Evolutionary conservation across 805 yeast species (phyloP).

Genomic region (Maudiozyma turicensis): DNA sequence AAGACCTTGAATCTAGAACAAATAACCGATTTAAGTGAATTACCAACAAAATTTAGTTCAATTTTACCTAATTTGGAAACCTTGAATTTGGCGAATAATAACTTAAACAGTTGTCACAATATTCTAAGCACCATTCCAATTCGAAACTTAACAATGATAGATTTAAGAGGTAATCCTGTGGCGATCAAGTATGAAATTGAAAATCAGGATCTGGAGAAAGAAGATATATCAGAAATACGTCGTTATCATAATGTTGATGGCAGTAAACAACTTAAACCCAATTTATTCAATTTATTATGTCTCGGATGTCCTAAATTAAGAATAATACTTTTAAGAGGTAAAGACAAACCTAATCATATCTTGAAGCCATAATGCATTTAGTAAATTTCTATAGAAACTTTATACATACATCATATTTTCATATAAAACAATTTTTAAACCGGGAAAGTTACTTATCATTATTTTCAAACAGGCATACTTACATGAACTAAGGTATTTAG

Average conservation of each 20-base stretch:
- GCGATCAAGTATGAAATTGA: constrained; percentile 2
- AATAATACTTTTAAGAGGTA: constrained; percentile 1
- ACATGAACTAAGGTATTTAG: too few relatives aligned
- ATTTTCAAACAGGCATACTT: too few relatives aligned
- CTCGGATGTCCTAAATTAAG: not conserved
- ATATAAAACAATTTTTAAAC: too few relatives aligned
- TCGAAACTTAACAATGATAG: not conserved
- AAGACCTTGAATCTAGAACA: constrained; percentile 7
- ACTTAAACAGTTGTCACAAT: constrained; percentile 10
- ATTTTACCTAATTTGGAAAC: constrained; percentile 14
- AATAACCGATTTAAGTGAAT: constrained; percentile 7
- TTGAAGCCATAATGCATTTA: not conserved
- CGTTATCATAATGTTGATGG: not conserved
- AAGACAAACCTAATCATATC: not conserved
- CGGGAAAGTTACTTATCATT: too few relatives aligned
- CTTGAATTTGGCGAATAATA: constrained; percentile 14
- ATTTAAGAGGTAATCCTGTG: constrained; percentile 4
- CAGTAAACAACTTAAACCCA: not conserved
- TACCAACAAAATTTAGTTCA: constrained; percentile 7
- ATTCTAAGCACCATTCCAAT: constrained; percentile 10
- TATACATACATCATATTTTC: not conserved
- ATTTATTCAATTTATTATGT: not conserved
- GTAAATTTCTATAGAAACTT: not conserved
- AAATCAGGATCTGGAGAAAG: not conserved
- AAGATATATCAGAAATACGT: not conserved